These are phyloP conservation scores for Russula brevipes DNA, from an alignment of 768 basidiomycete species.

Conservation along the genomic window DNA sequence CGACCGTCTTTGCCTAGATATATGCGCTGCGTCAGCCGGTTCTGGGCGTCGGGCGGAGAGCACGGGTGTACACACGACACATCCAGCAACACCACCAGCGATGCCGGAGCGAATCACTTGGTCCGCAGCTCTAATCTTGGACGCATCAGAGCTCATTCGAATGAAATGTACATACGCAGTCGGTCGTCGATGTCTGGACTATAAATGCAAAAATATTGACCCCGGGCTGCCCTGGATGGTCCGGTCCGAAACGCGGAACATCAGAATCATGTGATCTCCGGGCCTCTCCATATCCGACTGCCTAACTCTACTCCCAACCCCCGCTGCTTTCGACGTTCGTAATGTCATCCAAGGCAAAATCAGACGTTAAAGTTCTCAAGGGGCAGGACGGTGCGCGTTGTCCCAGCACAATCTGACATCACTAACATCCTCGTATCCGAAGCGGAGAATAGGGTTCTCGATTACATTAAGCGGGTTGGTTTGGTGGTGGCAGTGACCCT, in stretches of 20 bases:
- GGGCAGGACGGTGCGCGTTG: conserved; percentile 22
- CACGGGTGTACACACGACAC: conserved; percentile 60
- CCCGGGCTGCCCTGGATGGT: background rate
- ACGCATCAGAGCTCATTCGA: conserved; percentile 61
- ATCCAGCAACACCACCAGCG: conserved; percentile 91
- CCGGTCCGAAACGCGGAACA: background rate
- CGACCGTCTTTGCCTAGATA: conserved; percentile 81
- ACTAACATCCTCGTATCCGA: background rate
- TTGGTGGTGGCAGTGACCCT: background rate
- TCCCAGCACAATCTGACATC: background rate
- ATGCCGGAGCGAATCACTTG: conserved; percentile 72
- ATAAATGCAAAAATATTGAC: background rate
- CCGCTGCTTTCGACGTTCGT: too few relatives aligned
- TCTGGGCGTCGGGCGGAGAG: conserved; percentile 11
- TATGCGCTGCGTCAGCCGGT: conserved; percentile 17
- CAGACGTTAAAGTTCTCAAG: conserved; percentile 23
- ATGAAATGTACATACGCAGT: conserved; percentile 17
- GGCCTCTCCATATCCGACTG: conserved; percentile 21
- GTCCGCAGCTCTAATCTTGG: conserved; percentile 26
- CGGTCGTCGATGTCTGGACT: background rate
- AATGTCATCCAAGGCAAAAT: conserved; percentile 21
- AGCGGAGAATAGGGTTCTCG: conserved; percentile 25
- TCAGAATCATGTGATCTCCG: conserved; percentile 10
- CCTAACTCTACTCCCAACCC: too few relatives aligned
- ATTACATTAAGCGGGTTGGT: conserved; percentile 25